Evolutionary conservation across 345 rosid species (phyloP).

Genomic region (Hevea brasiliensis): DNA sequence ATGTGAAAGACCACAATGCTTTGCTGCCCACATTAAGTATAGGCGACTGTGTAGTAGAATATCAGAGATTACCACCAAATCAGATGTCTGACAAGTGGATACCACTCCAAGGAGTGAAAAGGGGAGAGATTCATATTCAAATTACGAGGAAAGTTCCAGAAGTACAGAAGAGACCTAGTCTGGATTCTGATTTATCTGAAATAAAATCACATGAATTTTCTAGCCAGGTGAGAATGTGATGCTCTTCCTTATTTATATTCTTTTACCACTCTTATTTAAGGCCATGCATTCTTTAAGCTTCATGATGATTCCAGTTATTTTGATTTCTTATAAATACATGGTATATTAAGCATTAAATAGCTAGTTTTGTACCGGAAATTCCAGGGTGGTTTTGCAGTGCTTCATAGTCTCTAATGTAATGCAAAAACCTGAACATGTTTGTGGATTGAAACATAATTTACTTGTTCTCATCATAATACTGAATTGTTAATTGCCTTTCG

Average conservation of each 20-base stretch:
- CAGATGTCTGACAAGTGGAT: constrained; percentile 89
- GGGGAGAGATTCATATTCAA: constrained; percentile 79
- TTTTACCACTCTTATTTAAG: background rate
- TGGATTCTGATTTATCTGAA: constrained; percentile 55
- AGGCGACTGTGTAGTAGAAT: constrained; percentile 82
- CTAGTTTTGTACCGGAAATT: background rate
- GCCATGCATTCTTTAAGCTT: background rate
- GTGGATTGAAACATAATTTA: too few species aligned
- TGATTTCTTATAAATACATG: background rate
- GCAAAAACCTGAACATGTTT: too few species aligned
- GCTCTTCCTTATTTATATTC: background rate
- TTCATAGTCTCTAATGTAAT: background rate
- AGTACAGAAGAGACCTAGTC: constrained; percentile 44
- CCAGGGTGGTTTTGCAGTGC: background rate
- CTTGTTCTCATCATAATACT: too few species aligned
- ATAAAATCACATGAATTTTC: constrained; percentile 55
- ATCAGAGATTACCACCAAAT: constrained; percentile 79
- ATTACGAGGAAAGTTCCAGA: constrained; percentile 76
- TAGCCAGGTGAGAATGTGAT: constrained; percentile 42
- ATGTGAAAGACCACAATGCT: constrained; percentile 87
- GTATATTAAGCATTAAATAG: background rate
- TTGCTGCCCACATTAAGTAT: constrained; percentile 80
- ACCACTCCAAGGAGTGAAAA: constrained; percentile 91
- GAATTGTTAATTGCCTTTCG: too few species aligned
- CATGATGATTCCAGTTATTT: background rate